Percentiles rank a stretch among this genome's conserved stretches.
phyloP scores from a whole-genome alignment of 768 basidiomycete genomes.

The Russula vinacea region DNA sequence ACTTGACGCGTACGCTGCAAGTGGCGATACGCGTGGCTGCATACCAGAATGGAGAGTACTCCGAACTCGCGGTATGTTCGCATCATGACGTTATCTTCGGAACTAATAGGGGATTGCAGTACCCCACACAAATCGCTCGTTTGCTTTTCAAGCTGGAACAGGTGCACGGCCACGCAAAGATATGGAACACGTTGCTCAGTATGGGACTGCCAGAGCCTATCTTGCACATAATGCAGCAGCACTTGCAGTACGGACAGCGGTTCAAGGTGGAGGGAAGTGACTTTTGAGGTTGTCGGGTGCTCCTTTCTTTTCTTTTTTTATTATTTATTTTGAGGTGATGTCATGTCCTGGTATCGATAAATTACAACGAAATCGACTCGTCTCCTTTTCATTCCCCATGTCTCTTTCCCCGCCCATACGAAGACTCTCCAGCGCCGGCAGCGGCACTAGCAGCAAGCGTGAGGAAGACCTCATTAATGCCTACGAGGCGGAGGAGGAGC shows the following conservation, averaged over 20 bases:
- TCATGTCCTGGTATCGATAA: constrained; percentile 14
- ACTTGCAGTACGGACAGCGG: constrained; percentile 78
- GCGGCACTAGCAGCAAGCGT: constrained; percentile 43
- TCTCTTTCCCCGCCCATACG: constrained; percentile 55
- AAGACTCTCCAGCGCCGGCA: constrained; percentile 53
- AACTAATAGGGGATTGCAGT: constrained; percentile 45
- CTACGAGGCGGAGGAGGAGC: constrained; percentile 87
- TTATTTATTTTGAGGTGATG: constrained; percentile 9
- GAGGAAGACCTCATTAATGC: constrained; percentile 82
- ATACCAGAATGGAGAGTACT: constrained; percentile 88
- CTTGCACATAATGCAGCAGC: constrained; percentile 89
- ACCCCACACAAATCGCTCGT: constrained; percentile 86
- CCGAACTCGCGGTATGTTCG: constrained; percentile 75
- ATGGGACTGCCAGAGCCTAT: constrained; percentile 92
- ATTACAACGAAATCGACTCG: constrained; percentile 2
- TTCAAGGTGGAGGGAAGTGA: constrained; percentile 89
- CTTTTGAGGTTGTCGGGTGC: constrained; percentile 43
- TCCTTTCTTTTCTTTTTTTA: background rate
- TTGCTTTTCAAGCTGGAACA: constrained; percentile 92
- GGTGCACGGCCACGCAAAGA: constrained; percentile 91
- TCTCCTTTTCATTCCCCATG: constrained; percentile 30
- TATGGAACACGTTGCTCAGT: constrained; percentile 86
- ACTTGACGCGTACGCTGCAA: constrained; percentile 86
- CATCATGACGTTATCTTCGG: constrained; percentile 11
- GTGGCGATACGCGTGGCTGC: constrained; percentile 90